A percentile compares a stretch with the other conserved stretches of the same genome.
Conservation (phyloP, 2,329 filamentous ascomycete species). For the Alternaria incomplexa region DNA sequence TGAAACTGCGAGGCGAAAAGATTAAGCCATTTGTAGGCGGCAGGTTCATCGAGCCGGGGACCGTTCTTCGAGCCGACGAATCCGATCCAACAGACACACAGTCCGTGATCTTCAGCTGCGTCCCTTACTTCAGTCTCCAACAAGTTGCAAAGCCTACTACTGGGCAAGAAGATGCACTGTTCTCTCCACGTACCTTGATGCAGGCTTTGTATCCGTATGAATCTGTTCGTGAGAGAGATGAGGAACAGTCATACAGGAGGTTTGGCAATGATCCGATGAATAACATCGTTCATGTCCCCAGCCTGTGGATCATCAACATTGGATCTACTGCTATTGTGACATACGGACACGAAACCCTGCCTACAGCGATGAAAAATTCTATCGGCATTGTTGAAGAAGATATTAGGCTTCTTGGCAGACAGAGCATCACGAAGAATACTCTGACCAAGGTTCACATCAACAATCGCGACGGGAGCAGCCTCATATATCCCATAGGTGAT, state of each 20-base stretch:
- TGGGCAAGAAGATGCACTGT: slow-evolving; percentile 12
- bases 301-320: slow-evolving; percentile 42
- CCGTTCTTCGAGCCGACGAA: slow-evolving; percentile 39
- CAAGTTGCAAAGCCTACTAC: background rate
- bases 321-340: slow-evolving; percentile 33
- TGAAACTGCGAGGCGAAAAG: slow-evolving; percentile 34
- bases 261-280: slow-evolving; percentile 23
- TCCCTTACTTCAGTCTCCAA: slow-evolving; percentile 35
- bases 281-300: slow-evolving; percentile 36
- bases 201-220: slow-evolving; percentile 43
- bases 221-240: slow-evolving; percentile 36
- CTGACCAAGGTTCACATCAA: slow-evolving; percentile 27
- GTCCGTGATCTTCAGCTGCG: slow-evolving; percentile 39
- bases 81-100: slow-evolving; percentile 19
- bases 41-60: slow-evolving; percentile 44
- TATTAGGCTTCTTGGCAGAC: slow-evolving; percentile 11
- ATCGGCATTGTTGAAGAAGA: slow-evolving; percentile 32
- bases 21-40: slow-evolving; percentile 32
- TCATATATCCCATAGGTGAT: slow-evolving; percentile 26
- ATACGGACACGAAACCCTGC: slow-evolving; percentile 30
- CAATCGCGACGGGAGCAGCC: slow-evolving; percentile 25
- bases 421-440: background rate
- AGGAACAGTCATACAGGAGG: slow-evolving; percentile 37
- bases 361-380: slow-evolving; percentile 32
- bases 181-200: slow-evolving; percentile 36